Evolutionary conservation across 202 grass and related monocot genomes (phyloP), one percentile per base, ranked within the genome.

Genomic region (Brachypodium distachyon): DNA sequence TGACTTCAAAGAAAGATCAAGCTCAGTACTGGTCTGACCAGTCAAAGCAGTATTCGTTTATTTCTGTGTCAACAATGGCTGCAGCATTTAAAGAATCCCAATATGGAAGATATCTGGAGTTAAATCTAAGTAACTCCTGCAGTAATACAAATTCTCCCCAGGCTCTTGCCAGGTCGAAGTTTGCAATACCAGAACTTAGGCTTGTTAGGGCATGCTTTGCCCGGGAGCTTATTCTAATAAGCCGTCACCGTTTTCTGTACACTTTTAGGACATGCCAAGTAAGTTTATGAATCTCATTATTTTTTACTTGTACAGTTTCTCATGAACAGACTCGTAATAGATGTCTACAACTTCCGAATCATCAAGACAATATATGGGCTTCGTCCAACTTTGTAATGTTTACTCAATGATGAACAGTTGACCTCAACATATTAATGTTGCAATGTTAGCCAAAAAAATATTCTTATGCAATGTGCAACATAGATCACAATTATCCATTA

Each of bases 1-100:
- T 93, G 41, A 90, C 87, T 26, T 93, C 91, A 63, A 93, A 42
- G 62, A 93, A 93, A 80, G 91, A 93, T 76, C 91, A 93, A 81
- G 81, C 78, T 67, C 87, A 90, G 54, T 93, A 93, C 50, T 93
- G 91, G 84, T 90, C 81, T 42, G 73, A 87, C 33, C 52, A 46
- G 59, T 85, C 87, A 43, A 83, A 77, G 22, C 84, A 79, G 65
- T 87, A 90, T 67, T 66, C n/a, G 9, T 90, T 90, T 67, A 28
- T 93, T 82, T 60, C 87, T 73, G 62, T 74, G 10, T 80, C 84
- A 36, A n/a, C 39, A 49, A 90, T 93, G 78, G 91, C 87, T 59
- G 49, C 70, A 40, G 56, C 46, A 72, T 93, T 90, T 39, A 85
- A 81, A 41, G 69, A 90, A 77, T 90, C 87, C 26, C 63, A 90